Evolutionary conservation across 306 rosid species (phyloP), one percentile per base, ranked within the genome.

Genomic region (Trifolium repens): DNA sequence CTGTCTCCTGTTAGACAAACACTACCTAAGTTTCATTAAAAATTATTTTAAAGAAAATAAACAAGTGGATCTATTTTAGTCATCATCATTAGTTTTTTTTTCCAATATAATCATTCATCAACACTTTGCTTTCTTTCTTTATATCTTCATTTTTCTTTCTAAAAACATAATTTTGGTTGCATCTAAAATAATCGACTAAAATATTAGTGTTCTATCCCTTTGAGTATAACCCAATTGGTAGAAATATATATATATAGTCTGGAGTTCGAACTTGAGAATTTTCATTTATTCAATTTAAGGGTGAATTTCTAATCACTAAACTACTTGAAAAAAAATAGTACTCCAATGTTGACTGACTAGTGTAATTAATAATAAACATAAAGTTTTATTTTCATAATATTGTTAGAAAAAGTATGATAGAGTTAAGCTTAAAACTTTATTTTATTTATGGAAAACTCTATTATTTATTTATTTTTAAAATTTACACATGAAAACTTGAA

Each of bases 1-100:
- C 37, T 83, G 74, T 74, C 81, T 79, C 83, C 74, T 61, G 30
- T 52, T 69, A 69, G 58, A 60, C 57, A 43, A 78, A 58, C 79
- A 78, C 76, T 60, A 12, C 68, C 42, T 77, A 71, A 67, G 53
- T 14, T 57, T 66, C 72, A 59, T 34, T 27, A 82, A 15, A 50
- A 55, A 2, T 2, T 2, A 15, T 7, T 61, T 26, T 30, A 19
- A 24, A 26, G 11, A 17, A 42, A 2, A 16, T 71, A 39, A 46
- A 16, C 17, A 71, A 32, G 61, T 47, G 27, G 49, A 47, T 65
- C 9, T 15, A 66, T 77, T 15, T 68, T 54, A 54, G 47, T 19
- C 59, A 44, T 59, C 69, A 67, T 52, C 32, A 67, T 73, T 35
- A 27, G 8, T 55, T n/a, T 3, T 7, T 3, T n/a, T 50, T 58